Percentiles rank a stretch among this genome's conserved stretches.
Evolutionary conservation across 2,329 filamentous ascomycete genomes (phyloP).

Genomic region (Thermothelomyces thermophilus): DNA sequence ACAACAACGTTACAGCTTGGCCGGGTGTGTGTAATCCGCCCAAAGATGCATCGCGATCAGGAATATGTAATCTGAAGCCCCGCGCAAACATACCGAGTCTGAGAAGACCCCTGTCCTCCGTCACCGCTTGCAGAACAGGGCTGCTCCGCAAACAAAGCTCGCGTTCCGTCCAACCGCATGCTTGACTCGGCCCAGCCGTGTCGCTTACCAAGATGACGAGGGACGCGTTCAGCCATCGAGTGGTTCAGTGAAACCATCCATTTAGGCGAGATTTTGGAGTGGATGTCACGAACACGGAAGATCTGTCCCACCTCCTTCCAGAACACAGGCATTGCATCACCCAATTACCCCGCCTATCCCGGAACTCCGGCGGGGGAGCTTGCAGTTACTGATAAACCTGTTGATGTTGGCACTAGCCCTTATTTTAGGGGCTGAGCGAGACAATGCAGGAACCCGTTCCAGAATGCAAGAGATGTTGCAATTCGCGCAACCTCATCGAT

Average conservation of each 20-base stretch:
- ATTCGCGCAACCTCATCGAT: neutral
- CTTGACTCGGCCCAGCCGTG: neutral
- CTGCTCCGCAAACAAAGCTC: constrained; percentile 2
- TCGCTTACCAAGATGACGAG: constrained; percentile 2
- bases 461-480: neutral
- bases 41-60: no score
- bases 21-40: no score
- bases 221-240: neutral
- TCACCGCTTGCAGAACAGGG: neutral
- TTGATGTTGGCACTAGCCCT: neutral
- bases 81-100: no score
- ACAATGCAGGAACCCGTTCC: neutral
- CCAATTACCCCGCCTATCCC: neutral
- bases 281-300: neutral
- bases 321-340: no score
- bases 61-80: no score
- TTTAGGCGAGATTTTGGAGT: constrained; percentile 4
- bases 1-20: no score
- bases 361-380: neutral
- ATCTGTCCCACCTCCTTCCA: neutral
- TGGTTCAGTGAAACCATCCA: constrained; percentile 9
- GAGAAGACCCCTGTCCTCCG: no score
- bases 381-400: neutral
- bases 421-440: neutral
- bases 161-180: constrained; percentile 2